phyloP scores from a whole-genome alignment of 495 filamentous ascomycete genomes.

The Schizothecium vesticola region DNA sequence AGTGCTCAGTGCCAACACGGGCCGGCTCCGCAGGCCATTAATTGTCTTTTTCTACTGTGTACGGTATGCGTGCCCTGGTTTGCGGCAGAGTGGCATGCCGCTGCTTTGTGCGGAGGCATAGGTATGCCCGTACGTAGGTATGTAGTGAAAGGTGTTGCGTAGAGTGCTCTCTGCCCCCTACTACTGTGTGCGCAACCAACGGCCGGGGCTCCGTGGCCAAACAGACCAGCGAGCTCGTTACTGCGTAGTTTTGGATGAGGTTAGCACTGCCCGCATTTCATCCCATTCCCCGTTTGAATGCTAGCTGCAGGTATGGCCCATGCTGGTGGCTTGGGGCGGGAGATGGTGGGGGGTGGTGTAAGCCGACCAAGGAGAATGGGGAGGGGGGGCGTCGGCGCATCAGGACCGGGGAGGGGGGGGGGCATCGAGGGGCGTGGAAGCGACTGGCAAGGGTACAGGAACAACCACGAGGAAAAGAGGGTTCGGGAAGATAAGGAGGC shows the following conservation, averaged over 20 bases:
- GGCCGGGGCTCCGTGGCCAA: conserved; percentile 6
- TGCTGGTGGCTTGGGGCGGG: conserved; percentile 19
- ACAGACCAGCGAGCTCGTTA: conserved; percentile 8
- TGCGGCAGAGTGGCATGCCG: conserved; percentile 34
- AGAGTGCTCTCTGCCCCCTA: background rate
- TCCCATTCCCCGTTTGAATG: conserved; percentile 21
- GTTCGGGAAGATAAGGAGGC: conserved; percentile 36
- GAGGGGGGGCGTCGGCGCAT: conserved; percentile 3
- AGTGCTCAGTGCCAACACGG: conserved; percentile 17
- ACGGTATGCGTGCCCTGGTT: conserved; percentile 9
- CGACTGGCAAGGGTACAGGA: conserved; percentile 19
- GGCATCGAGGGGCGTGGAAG: conserved; percentile 15
- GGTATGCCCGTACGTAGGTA: background rate
- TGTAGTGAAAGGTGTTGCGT: background rate
- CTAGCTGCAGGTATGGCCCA: conserved; percentile 19
- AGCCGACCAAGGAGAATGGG: background rate
- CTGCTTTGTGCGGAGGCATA: conserved; percentile 12
- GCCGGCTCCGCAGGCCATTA: conserved; percentile 13
- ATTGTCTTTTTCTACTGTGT: background rate
- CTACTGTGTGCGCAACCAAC: background rate
- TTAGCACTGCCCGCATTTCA: conserved; percentile 12
- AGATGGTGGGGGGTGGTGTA: conserved; percentile 15
- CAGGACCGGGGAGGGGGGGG: conserved; percentile 4
- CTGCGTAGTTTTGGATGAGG: conserved; percentile 11
- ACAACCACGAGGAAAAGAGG: conserved; percentile 35